Base-by-base conservation (phyloP, 495 filamentous ascomycete species). In the Aspergillus biplanus region DNA sequence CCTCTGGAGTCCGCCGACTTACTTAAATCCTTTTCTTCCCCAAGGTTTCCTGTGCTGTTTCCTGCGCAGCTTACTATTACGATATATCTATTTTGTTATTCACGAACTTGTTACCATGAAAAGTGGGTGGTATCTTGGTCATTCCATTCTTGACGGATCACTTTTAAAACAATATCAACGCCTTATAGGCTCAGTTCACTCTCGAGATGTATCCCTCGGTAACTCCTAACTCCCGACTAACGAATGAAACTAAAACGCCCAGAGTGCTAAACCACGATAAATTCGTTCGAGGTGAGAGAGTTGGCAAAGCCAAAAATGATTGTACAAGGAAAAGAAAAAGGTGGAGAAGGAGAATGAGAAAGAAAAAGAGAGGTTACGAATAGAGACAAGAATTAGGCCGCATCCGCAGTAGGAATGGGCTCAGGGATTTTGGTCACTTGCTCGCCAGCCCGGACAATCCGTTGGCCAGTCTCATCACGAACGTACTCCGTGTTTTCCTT, bases 361-460 rank as follows among this genome's bases (percentile, higher is more conserved):
- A 52, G 58, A 50, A 59, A 61, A 37, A 59, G 61, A 33, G 62
- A 44, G 50, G 63, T 47, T 53, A 54, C 52, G 58, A 62, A 61
- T 47, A 33, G 21, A 21, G 34, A 42, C 49, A 58, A 16, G 32
- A 27, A 55, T 65, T 67, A 81, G 64, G 78, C 78, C n/a, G 78
- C 78, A 76, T 77, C 78, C 49, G 78, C 78, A 52, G 78, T 81
- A 49, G 78, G 73, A 37, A 81, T 77, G 13, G 78, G 73, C 69
- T 80, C 76, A 33, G 75, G 74, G 59, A 98, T 89, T 76, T 92
- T 92, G 56, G 95, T 99, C 62, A 91, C 83, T 78, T 99, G 95
- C 67, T 87, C 83, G 48, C 96, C 96, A 54, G 95, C 95, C 32
- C 96, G 90, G 70, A 97, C 85, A 68, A 99, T 92, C 57, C 88